These are phyloP conservation scores for Kodamaea alishanica DNA, from an alignment of 1,139 yeast genomes.

Conservation along the genomic window DNA sequence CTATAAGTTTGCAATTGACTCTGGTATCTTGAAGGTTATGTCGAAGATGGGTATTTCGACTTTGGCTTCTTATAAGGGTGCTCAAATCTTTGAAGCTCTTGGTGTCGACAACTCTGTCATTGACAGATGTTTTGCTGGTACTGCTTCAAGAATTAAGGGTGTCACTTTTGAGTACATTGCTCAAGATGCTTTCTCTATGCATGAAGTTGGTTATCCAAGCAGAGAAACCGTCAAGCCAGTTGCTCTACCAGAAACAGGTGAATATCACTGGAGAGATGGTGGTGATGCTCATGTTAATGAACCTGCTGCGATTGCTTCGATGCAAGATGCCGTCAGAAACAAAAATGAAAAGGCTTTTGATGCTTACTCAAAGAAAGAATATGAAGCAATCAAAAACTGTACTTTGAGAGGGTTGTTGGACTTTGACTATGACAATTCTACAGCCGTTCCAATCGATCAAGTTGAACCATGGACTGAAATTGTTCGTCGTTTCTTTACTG, in stretches of 20 bases:
- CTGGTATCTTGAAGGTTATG: slow-evolving; percentile 95
- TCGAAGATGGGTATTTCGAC: slow-evolving; percentile 99
- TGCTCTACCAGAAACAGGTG: slow-evolving; percentile 92
- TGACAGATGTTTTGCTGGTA: slow-evolving; percentile 94
- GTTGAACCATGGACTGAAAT: slow-evolving; percentile 99
- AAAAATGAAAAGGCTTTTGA: slow-evolving; percentile 92
- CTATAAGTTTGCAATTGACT: slow-evolving; percentile 79
- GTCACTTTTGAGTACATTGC: slow-evolving; percentile 93
- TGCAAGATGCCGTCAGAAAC: slow-evolving; percentile 96
- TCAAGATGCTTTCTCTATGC: slow-evolving; percentile 91
- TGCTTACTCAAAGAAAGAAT: slow-evolving; percentile 82
- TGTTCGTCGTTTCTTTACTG: slow-evolving; percentile 94
- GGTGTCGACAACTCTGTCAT: slow-evolving; percentile 95
- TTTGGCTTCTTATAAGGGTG: slow-evolving; percentile 95
- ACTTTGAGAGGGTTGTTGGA: slow-evolving; percentile 92
- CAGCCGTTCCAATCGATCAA: slow-evolving; percentile 88
- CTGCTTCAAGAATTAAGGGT: slow-evolving; percentile 96
- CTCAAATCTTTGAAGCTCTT: slow-evolving; percentile 94
- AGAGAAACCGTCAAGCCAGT: slow-evolving; percentile 68
- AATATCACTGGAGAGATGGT: slow-evolving; percentile 98
- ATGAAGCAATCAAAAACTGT: slow-evolving; percentile 89
- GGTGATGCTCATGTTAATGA: slow-evolving; percentile 94
- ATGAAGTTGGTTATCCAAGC: slow-evolving; percentile 85
- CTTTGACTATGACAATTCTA: slow-evolving; percentile 70
- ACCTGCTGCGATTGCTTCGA: slow-evolving; percentile 89